Evolutionary conservation across 2,329 filamentous ascomycete genomes (phyloP), one percentile per base, ranked within the genome.

Genomic region (Pseudogymnoascus sp.): DNA sequence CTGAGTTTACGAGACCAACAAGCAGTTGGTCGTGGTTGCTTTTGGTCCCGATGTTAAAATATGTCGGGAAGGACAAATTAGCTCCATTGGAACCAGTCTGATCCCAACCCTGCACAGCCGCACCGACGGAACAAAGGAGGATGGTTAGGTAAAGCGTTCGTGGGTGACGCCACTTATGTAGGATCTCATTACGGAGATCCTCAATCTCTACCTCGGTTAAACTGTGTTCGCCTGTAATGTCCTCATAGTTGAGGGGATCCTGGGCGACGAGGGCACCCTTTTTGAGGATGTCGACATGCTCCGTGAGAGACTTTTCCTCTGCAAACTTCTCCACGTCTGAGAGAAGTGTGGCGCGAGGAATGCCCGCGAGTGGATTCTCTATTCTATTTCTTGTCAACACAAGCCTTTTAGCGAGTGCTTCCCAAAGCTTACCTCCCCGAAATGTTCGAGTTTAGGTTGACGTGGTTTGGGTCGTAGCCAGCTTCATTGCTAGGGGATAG

Each of bases 181-280:
- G 76, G 35, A 81, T 77, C 72, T 91, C 88, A 63, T 85, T 77
- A 41, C 77, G 77, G 16, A 93, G 78, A 11, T 78, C 79, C 19
- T 79, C 75, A 63, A 85, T 82, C 70, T 89, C 87, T 0, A 78
- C 76, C 14, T 86, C 79, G 62, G 79, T 75, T 1, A 92, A 79
- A 10, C 83, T 81, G 60, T 82, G 76, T 61, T 82, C 76, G 66
- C 82, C 81, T 3, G 73, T 74, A 41, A 91, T 79, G 35, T 80
- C 76, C 63, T 90, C 86, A 71, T 81, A 89, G 31, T 79, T 78
- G 7, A 77, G 76, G 0, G 88, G 88, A 67, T 87, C 84, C 72
- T 90, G 88, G 2, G 90, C 90, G 16, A 92, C 82, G 10, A 93
- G 78, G 3, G 89, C 90, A 35, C 88, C 90, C 68, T 87, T 87